These are phyloP conservation scores for Scedosporium dehoogii DNA, from an alignment of 2,329 filamentous ascomycete species.

Conservation along the genomic window DNA sequence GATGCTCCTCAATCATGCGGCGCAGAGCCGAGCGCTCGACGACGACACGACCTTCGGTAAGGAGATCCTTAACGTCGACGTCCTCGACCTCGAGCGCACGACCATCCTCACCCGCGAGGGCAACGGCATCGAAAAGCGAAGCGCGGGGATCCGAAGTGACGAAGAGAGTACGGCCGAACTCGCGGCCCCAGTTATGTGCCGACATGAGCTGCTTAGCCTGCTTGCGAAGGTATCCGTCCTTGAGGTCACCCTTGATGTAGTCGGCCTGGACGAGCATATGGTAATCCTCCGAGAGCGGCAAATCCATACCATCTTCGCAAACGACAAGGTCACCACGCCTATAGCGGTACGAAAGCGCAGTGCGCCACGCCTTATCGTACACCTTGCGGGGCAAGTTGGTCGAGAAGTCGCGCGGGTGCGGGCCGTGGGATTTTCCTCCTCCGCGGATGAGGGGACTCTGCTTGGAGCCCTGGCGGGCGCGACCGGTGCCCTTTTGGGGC, in stretches of 20 bases:
- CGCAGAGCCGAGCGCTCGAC: constrained; percentile 75
- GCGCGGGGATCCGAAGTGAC: constrained; percentile 54
- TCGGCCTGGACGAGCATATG: constrained; percentile 25
- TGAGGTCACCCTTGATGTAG: constrained; percentile 36
- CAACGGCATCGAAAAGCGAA: constrained; percentile 58
- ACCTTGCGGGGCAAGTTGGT: constrained; percentile 78
- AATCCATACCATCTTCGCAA: constrained; percentile 66
- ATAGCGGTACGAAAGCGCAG: constrained; percentile 86
- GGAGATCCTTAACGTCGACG: constrained; percentile 89
- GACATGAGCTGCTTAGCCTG: constrained; percentile 60
- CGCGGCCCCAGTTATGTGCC: constrained; percentile 58
- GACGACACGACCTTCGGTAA: constrained; percentile 76
- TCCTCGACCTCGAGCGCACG: constrained; percentile 61
- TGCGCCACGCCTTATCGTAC: constrained; percentile 93
- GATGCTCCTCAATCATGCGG: constrained; percentile 62
- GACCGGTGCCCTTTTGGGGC: constrained; percentile 78
- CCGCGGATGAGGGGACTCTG: constrained; percentile 76
- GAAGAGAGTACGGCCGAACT: constrained; percentile 62
- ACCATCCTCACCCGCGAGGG: constrained; percentile 54
- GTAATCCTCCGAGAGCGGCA: constrained; percentile 45
- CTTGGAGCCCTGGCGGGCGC: constrained; percentile 67
- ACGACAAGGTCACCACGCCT: constrained; percentile 78
- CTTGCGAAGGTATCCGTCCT: constrained; percentile 47
- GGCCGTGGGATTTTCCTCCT: constrained; percentile 84
- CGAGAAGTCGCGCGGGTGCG: constrained; percentile 81